Evolutionary conservation across 768 basidiomycete genomes (phyloP).

Genomic region (Clathrus columnatus): DNA sequence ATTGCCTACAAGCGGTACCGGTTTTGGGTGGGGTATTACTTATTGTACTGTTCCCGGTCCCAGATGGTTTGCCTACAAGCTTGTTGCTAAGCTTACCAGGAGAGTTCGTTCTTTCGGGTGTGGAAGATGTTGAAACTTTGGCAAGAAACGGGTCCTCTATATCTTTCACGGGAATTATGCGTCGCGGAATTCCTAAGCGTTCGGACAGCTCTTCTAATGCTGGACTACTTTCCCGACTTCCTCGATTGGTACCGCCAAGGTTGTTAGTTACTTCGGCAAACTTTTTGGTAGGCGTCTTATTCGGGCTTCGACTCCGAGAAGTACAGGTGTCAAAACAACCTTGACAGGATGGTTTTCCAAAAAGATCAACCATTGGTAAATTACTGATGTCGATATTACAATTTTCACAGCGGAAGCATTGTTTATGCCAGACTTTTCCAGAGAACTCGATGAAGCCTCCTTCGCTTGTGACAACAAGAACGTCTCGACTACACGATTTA

Average conservation of each 20-base stretch:
- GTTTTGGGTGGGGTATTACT: not conserved
- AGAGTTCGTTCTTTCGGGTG: constrained; percentile 22
- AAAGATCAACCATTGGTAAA: constrained; percentile 72
- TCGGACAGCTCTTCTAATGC: constrained; percentile 57
- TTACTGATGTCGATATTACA: constrained; percentile 69
- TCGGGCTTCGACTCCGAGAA: constrained; percentile 19
- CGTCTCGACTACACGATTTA: constrained; percentile 55
- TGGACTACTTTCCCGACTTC: constrained; percentile 47
- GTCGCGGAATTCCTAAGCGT: constrained; percentile 39
- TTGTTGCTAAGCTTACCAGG: constrained; percentile 18
- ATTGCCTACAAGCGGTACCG: constrained; percentile 54
- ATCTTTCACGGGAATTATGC: not conserved
- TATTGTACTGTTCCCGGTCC: not conserved
- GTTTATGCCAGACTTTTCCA: constrained; percentile 71
- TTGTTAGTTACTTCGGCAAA: constrained; percentile 21
- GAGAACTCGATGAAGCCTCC: constrained; percentile 69
- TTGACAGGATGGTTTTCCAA: constrained; percentile 69
- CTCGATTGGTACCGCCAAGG: constrained; percentile 36
- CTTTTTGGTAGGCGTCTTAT: constrained; percentile 18
- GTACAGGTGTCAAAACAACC: constrained; percentile 74
- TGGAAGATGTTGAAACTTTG: not conserved
- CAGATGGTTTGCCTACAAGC: constrained; percentile 11
- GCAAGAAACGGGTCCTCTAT: not conserved
- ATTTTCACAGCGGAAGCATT: constrained; percentile 66
- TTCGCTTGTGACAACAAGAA: constrained; percentile 66